Evolutionary conservation across 2,329 filamentous ascomycete species (phyloP).

Genomic region (Monosporascus sp.): DNA sequence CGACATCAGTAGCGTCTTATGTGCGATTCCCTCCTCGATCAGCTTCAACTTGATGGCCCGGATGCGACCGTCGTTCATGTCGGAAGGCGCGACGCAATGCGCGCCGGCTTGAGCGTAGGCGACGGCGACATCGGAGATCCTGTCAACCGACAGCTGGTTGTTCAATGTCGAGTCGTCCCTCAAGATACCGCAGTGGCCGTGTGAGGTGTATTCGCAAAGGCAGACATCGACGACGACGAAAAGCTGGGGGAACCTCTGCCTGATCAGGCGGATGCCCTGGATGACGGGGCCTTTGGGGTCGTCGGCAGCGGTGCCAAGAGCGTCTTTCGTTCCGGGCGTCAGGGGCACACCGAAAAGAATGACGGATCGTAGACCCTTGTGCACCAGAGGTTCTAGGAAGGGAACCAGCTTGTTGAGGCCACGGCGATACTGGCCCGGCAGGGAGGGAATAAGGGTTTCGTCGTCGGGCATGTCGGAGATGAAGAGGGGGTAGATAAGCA

Average conservation of each 20-base stretch:
- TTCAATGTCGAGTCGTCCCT: constrained; percentile 89
- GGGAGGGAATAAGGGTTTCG: constrained; percentile 81
- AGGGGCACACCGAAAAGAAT: constrained; percentile 95
- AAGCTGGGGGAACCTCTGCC: constrained; percentile 79
- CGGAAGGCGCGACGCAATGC: constrained; percentile 92
- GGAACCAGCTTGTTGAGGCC: constrained; percentile 81
- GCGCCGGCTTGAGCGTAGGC: constrained; percentile 94
- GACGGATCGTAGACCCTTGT: constrained; percentile 85
- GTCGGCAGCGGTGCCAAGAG: constrained; percentile 85
- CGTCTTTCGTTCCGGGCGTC: constrained; percentile 75
- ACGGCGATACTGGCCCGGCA: constrained; percentile 84
- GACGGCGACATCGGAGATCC: constrained; percentile 95
- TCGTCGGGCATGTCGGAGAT: constrained; percentile 92
- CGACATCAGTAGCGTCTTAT: constrained; percentile 90
- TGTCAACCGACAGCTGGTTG: constrained; percentile 88
- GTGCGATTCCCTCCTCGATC: constrained; percentile 89
- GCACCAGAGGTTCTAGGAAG: constrained; percentile 79
- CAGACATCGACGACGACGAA: constrained; percentile 93
- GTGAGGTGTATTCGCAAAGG: constrained; percentile 96
- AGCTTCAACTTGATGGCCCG: constrained; percentile 97
- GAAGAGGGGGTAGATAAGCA: constrained; percentile 98
- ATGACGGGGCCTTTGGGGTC: constrained; percentile 92
- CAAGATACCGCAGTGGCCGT: constrained; percentile 95
- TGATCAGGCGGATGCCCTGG: constrained; percentile 74
- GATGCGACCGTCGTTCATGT: constrained; percentile 98